These are phyloP conservation scores for Chenopodium album DNA, from an alignment of 148 eudicot genomes.

Conservation along the genomic window DNA sequence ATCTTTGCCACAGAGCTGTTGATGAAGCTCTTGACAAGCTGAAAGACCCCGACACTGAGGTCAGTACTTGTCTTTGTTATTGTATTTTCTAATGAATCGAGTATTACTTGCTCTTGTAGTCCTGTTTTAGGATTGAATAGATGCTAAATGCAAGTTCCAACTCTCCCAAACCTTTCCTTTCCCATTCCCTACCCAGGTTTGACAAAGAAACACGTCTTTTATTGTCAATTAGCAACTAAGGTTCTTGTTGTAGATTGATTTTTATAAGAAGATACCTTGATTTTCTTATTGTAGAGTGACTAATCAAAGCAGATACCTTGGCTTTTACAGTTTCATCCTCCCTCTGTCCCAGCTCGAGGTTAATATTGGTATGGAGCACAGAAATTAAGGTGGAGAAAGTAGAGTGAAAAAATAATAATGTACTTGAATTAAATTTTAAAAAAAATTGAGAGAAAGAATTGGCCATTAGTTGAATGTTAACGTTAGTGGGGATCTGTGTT, in stretches of 20 bases:
- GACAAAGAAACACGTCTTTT: neutral
- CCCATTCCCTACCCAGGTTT: neutral
- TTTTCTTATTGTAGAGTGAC: neutral
- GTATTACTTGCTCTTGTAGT: neutral
- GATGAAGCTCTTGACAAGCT: constrained; percentile 58
- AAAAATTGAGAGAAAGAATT: too few species aligned
- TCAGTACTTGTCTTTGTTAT: constrained; percentile 22
- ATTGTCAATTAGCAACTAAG: neutral
- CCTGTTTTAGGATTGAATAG: neutral
- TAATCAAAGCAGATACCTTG: too few species aligned
- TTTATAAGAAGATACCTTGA: too few species aligned
- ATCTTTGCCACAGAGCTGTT: constrained; percentile 55
- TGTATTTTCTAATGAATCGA: neutral
- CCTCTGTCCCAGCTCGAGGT: neutral
- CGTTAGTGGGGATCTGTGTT: too few species aligned
- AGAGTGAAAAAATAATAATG: too few species aligned
- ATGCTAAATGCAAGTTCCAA: neutral
- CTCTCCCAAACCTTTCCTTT: neutral
- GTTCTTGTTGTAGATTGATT: neutral
- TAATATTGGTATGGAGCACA: neutral
- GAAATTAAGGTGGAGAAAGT: neutral
- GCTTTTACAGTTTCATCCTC: neutral
- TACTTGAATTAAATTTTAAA: too few species aligned
- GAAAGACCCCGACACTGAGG: constrained; percentile 91
- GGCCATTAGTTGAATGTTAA: too few species aligned